Evolutionary conservation across 306 rosid genomes (phyloP).

Genomic region (Quercus agrifolia): DNA sequence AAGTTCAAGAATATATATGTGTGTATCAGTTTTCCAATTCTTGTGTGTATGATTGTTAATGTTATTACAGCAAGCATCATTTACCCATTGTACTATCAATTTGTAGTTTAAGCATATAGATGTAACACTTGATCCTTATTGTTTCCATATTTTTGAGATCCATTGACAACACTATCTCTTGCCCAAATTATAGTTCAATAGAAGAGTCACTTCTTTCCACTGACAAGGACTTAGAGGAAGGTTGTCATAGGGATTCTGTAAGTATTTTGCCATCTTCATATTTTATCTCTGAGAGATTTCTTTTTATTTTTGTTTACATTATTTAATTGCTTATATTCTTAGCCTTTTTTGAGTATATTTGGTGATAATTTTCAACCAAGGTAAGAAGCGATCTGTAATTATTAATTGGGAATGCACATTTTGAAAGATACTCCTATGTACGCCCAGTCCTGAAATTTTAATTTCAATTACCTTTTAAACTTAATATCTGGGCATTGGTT

Average conservation of each 20-base stretch:
- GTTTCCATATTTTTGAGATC: background rate
- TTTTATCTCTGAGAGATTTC: conserved; percentile 13
- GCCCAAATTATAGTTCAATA: conserved; percentile 48
- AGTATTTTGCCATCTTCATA: conserved; percentile 30
- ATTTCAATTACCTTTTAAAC: background rate
- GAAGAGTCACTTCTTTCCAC: conserved; percentile 74
- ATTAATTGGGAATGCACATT: background rate
- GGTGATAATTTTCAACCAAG: background rate
- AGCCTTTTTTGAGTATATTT: background rate
- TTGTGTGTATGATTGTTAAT: background rate
- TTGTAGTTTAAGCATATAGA: background rate
- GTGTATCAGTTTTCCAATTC: too few species aligned
- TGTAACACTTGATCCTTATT: background rate
- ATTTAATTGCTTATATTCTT: background rate
- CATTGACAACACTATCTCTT: conserved; percentile 21
- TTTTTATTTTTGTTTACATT: conserved; percentile 8
- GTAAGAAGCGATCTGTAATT: background rate
- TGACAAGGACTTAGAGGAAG: conserved; percentile 68
- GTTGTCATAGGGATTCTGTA: conserved; percentile 48
- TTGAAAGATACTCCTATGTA: background rate
- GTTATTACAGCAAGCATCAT: background rate
- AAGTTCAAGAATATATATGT: too few species aligned
- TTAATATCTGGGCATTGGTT: background rate
- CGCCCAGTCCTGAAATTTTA: background rate
- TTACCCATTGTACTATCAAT: background rate